These are phyloP conservation scores for Bolboschoenoplectus hybrid DNA, from an alignment of 202 grass and related monocot genomes.

Conservation along the genomic window DNA sequence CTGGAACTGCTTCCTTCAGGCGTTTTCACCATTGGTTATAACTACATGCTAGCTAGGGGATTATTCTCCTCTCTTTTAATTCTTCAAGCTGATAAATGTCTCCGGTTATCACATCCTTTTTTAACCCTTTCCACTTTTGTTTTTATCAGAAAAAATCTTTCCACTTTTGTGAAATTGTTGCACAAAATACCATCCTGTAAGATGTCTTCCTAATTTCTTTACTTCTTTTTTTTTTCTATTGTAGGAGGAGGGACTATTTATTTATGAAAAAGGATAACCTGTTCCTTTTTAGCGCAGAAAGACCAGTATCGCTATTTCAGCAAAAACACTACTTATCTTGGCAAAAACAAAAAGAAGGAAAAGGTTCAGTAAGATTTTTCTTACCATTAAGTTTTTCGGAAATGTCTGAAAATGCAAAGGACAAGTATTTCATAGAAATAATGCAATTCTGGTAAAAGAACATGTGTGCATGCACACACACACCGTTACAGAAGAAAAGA, in stretches of 20 bases:
- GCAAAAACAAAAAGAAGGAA: background rate
- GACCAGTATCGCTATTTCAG: background rate
- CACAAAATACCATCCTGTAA: background rate
- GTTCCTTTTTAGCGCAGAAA: background rate
- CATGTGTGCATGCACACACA: background rate
- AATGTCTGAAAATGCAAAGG: background rate
- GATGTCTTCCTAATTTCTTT: background rate
- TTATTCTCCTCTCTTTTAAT: constrained; percentile 35
- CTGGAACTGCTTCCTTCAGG: constrained; percentile 71
- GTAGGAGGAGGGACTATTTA: background rate
- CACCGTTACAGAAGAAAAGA: constrained; percentile 10
- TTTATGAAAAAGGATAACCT: background rate
- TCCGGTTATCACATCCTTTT: background rate
- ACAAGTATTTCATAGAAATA: background rate
- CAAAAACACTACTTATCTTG: background rate
- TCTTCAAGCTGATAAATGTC: constrained; percentile 26
- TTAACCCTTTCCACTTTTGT: background rate
- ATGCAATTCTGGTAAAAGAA: constrained; percentile 20
- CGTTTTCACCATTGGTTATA: constrained; percentile 42
- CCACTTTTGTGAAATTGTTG: background rate
- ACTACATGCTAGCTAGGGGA: background rate
- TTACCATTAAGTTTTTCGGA: background rate
- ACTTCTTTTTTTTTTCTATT: background rate
- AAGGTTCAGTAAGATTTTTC: background rate
- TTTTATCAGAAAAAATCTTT: background rate